These are phyloP conservation scores for Penicillium sp. DNA, from an alignment of 2,329 filamentous ascomycete species.

Conservation along the genomic window DNA sequence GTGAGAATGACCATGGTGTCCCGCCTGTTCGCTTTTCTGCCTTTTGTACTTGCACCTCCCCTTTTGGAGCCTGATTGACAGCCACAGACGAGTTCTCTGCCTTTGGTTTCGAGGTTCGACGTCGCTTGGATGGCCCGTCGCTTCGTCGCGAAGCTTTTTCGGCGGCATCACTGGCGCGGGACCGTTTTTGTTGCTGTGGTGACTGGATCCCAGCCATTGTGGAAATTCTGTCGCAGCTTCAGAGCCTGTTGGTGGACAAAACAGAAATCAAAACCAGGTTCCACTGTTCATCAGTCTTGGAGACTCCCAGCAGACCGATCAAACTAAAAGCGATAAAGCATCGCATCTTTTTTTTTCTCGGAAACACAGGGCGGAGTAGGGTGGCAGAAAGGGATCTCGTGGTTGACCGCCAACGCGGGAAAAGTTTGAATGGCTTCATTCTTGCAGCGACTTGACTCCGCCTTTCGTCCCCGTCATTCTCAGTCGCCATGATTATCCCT, in stretches of 20 bases:
- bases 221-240: constrained; percentile 3
- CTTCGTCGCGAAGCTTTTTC: constrained; percentile 18
- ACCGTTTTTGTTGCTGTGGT: constrained; percentile 26
- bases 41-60: constrained; percentile 8
- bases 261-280: too few species aligned
- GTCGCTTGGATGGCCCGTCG: constrained; percentile 29
- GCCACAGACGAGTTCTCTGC: constrained; percentile 13
- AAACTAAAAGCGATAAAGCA: too few species aligned
- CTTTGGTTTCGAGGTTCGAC: constrained; percentile 30
- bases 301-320: too few species aligned
- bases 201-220: constrained; percentile 18
- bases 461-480: not conserved
- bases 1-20: constrained; percentile 44
- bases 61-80: constrained; percentile 19
- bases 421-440: constrained; percentile 12
- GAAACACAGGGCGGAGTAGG: constrained; percentile 14
- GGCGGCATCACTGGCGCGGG: constrained; percentile 26
- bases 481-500: constrained; percentile 79
- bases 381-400: constrained; percentile 14
- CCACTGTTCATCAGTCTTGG: constrained; percentile 1
- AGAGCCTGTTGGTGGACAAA: too few species aligned
- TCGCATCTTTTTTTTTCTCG: constrained; percentile 19
- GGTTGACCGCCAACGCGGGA: constrained; percentile 10
- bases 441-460: not conserved
- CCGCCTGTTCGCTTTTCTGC: constrained; percentile 12